Base-by-base conservation (phyloP, 805 yeast genomes). In the Ogataea paraovalis region DNA sequence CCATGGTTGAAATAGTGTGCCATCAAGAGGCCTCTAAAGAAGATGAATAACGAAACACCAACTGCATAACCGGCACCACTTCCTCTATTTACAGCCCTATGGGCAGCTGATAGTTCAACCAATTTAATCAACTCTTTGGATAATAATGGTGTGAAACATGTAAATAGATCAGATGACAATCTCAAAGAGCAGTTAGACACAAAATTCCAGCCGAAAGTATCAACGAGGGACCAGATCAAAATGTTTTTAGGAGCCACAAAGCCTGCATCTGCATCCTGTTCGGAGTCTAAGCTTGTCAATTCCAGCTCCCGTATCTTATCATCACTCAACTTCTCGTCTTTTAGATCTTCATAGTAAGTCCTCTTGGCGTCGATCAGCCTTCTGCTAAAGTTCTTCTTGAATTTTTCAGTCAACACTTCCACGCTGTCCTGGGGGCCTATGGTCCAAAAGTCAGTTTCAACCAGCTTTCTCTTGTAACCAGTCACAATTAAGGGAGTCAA, bases 51-150 rank as follows among this genome's bases (percentile, higher is more conserved):
- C 36, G 82, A 75, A 10, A 84, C 73, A 14, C 90, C 95, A 41
- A 90, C 65, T 6, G 91, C 82, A 56, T 78, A 86, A 9, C 92
- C 96, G 4, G 85, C 69, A 55, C 96, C 96, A 50, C 68, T 73
- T 34, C 82, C 85, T 47, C 69, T 65, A 8, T 69, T 62, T 23
- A 65, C 52, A 16, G 67, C 64, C 4, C 73, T 62, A 3, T 75
- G 74, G 18, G 69, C 63, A 7, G 72, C 71, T 46, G 75, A 73
- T 41, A 60, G 59, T 54, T 77, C 80, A 25, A 86, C 87, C 54
- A 78, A 84, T 40, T 71, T 70, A 47, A 87, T 83, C 46, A 87
- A 68, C 42, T 75, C 70, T 61, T 79, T 80, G 8, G 86, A 80
- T 6, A 87, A 58, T 54, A 87, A 69, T 1, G 96, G 94, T 18